Evolutionary conservation across 345 rosid species (phyloP), one percentile per base, ranked within the genome.

Genomic region (Salix udensis): DNA sequence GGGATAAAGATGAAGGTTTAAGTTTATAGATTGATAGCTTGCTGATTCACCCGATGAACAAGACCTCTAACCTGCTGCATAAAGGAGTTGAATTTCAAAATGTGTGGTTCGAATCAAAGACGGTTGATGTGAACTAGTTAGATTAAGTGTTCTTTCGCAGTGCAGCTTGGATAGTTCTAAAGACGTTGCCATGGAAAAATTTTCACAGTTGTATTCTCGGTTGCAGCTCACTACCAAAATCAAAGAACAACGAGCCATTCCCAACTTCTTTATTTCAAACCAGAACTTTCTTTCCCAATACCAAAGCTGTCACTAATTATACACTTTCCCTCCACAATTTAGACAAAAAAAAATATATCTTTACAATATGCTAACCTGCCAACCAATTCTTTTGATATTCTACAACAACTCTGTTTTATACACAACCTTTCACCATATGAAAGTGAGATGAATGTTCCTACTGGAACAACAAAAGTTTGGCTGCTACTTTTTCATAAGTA

Each of bases 41-140:
- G 91, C 91, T 0, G 90, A 88, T 76, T 89, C 98, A 11, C 95
- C 91, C 1, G 98, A 93, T 65, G 91, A 91, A 78, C 94, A 88
- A 72, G 90, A 85, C 26, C 9, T 2, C 26, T 55, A n/a, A 83
- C 86, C 34, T 88, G 94, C 84, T 85, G 78, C 67, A 79, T 82
- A 60, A 93, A 88, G 80, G 93, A 93, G 78, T 75, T 83, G 60
- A 30, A 85, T 88, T 65, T 85, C 94, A 2, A 86, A 89, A 78
- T 30, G 82, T 87, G 90, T 93, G 94, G 96, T 93, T 93, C 30
- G 83, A 86, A 40, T 81, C 78, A 21, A 85, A 85, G 79, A 79
- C 77, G 6, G 74, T 88, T 11, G 88, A 84, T 61, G 82, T 84
- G 77, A 77, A 83, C 19, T 84, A 88, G 11, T 80, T 87, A 74